Evolutionary conservation across 768 basidiomycete genomes (phyloP).

Genomic region (Coprinopsis strossmayeri): DNA sequence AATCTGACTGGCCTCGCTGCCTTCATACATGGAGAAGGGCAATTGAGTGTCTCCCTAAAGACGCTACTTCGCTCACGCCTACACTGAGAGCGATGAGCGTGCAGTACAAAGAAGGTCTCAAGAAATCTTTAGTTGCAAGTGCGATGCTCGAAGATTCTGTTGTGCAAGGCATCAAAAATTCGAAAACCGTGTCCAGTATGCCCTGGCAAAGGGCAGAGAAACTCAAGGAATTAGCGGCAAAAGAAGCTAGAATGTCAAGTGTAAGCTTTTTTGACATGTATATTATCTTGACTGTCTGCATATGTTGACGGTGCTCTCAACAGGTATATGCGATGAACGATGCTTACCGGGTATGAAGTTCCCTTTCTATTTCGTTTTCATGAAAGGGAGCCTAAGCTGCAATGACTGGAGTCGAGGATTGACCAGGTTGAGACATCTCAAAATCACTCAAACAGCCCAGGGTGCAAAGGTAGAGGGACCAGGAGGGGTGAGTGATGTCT

Average conservation of each 20-base stretch:
- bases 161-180: neutral
- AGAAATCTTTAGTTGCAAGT: neutral
- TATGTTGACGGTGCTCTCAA: neutral
- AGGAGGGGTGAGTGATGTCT: no score
- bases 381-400: no score
- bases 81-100: neutral
- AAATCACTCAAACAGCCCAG: no score
- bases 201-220: neutral
- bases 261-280: neutral
- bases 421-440: no score
- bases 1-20: neutral
- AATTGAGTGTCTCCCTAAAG: neutral
- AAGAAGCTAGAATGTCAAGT: neutral
- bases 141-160: neutral
- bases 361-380: no score
- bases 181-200: neutral
- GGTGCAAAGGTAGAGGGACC: no score
- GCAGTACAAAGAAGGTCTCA: conserved; percentile 1
- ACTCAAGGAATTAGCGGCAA: neutral
- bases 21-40: conserved; percentile 1
- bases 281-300: neutral
- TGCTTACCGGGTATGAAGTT: no score
- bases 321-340: neutral
- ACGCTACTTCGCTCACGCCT: neutral
- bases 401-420: no score